These are phyloP conservation scores for Hypoxylon fragiforme DNA, from an alignment of 495 filamentous ascomycete species.

Conservation along the genomic window DNA sequence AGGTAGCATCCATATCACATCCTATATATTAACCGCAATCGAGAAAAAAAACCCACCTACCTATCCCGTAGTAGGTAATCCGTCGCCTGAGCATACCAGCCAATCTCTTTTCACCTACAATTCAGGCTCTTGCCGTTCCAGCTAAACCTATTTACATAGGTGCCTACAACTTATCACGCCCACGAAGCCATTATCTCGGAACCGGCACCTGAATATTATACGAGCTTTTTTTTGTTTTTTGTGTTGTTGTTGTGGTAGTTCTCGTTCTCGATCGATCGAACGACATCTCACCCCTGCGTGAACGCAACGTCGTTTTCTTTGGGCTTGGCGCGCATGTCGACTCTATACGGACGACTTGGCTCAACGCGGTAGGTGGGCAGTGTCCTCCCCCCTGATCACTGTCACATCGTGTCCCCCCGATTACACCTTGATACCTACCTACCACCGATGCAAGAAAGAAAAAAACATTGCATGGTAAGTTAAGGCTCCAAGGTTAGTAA, in stretches of 20 bases:
- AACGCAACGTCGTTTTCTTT: conserved; percentile 24
- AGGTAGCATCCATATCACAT: too few species aligned
- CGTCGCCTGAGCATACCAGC: too few species aligned
- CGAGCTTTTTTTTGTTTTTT: background rate
- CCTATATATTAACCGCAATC: too few species aligned
- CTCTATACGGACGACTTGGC: background rate
- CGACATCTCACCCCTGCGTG: conserved; percentile 3
- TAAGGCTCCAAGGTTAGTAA: too few species aligned
- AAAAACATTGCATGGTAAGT: too few species aligned
- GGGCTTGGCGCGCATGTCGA: conserved; percentile 16
- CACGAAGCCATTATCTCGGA: too few species aligned
- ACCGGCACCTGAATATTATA: background rate
- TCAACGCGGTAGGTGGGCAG: conserved; percentile 18
- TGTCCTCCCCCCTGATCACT: conserved; percentile 9
- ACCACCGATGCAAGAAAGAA: conserved; percentile 1
- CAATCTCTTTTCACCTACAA: too few species aligned
- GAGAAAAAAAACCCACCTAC: too few species aligned
- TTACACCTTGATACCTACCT: background rate
- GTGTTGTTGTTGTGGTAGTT: background rate
- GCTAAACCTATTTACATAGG: too few species aligned
- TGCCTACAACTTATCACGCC: too few species aligned
- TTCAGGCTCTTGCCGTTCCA: too few species aligned
- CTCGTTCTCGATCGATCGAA: conserved; percentile 12
- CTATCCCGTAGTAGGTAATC: too few species aligned
- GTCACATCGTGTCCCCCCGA: conserved; percentile 12